These are phyloP conservation scores for Debaryomyces nepalensis DNA, from an alignment of 1,139 yeast genomes.

Conservation along the genomic window DNA sequence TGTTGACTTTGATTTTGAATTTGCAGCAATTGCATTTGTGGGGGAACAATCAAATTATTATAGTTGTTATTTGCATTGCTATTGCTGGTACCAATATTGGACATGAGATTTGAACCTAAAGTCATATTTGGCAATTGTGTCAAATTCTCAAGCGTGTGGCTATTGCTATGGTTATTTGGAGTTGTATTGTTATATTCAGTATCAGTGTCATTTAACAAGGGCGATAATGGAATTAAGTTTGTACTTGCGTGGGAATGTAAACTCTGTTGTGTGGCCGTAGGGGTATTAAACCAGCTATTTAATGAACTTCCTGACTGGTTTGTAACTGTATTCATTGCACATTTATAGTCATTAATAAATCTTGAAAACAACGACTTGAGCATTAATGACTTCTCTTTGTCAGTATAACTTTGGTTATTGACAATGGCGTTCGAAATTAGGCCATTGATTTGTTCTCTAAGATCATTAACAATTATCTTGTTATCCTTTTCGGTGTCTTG, in stretches of 20 bases:
- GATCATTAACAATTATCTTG: slow-evolving; percentile 1
- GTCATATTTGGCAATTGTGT: slow-evolving; percentile 24
- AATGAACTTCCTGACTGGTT: slow-evolving; percentile 19
- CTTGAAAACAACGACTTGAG: slow-evolving; percentile 31
- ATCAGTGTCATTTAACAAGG: slow-evolving; percentile 40
- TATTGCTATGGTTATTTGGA: slow-evolving; percentile 14
- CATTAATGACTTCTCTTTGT: slow-evolving; percentile 25
- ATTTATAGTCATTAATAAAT: slow-evolving; percentile 29
- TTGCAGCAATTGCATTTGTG: slow-evolving; percentile 24
- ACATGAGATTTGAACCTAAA: slow-evolving; percentile 11
- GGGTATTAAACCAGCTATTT: slow-evolving; percentile 24
- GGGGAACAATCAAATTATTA: slow-evolving; percentile 5
- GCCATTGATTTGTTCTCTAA: slow-evolving; percentile 24
- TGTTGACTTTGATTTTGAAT: slow-evolving; percentile 39
- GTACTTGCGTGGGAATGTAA: slow-evolving; percentile 18
- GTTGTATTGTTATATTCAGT: slow-evolving; percentile 25
- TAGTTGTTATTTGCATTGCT: slow-evolving; percentile 13
- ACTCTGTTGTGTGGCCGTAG: slow-evolving; percentile 16
- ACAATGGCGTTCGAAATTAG: slow-evolving; percentile 23
- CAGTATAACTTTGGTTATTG: slow-evolving; percentile 22
- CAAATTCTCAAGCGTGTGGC: slow-evolving; percentile 22
- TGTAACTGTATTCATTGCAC: slow-evolving; percentile 8
- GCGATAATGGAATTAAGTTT: slow-evolving; percentile 41
- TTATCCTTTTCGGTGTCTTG: background rate
- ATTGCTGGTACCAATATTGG: slow-evolving; percentile 8